Evolutionary conservation across 805 yeast species (phyloP), one percentile per base, ranked within the genome.

Genomic region (Pichia ethanolica): DNA sequence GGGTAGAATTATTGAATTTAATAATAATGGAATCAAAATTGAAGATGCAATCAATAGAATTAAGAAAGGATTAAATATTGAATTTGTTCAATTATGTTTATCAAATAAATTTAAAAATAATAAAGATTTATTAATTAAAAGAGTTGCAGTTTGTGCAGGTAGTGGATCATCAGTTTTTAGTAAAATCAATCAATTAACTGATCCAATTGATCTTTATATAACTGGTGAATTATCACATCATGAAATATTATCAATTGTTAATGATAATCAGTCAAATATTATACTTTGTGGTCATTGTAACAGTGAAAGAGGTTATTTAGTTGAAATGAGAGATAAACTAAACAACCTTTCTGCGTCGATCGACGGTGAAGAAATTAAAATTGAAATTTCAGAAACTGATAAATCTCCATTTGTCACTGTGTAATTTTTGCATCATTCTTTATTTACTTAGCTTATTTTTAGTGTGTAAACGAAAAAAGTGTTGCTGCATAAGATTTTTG

Each of bases 161-260:
- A 86, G 96, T 2, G 98, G 99, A 0, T 83, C 86, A 4, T 74
- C 83, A 1, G 88, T 90, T 1, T 82, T 89, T 66, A 71, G 72
- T 45, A 82, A 82, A 0, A 20, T 20, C 20, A 20, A 20, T 20
- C 20, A 20, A 20, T 20, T 20, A 20, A 73, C 75, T 1, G 80
- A 80, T 0, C 97, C 89, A 58, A 80, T 80, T 0, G 98, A 93
- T 59, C 70, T 89, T 39, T 85, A 77, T 62, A 78, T 81, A 59
- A 90, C 99, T 0, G 99, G 99, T 2, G 99, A 93, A 63, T 68
- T 93, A 56, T 83, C 96, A 27, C 99, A 93, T 60, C 99, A 93
- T 62, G 97, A 93, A 64, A 84, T 86, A 9, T 73, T 93, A 38
- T 77, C 67, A 20, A 20, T 20, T 50, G 72, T 83, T 55, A 79